phyloP scores from a whole-genome alignment of 164 flowering plant species.

The Vitis rotundifolia region DNA sequence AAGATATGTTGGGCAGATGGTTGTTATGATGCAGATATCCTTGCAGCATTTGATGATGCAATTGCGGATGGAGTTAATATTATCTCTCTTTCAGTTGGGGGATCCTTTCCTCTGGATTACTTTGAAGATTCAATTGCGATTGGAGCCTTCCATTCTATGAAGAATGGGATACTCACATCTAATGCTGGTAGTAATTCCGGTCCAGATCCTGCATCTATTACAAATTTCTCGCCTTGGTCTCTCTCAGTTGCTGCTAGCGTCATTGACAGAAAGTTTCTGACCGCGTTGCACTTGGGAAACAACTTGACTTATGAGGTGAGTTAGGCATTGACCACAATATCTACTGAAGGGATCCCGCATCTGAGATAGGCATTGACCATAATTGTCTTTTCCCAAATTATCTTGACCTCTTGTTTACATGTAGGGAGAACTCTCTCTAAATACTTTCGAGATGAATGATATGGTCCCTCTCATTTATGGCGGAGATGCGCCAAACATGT shows the following conservation, averaged over 20 bases:
- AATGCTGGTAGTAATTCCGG: slow-evolving; percentile 34
- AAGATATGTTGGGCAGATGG: slow-evolving; percentile 20
- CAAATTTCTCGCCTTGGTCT: slow-evolving; percentile 28
- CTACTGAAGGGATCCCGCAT: too few relatives aligned
- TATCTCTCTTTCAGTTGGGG: slow-evolving; percentile 21
- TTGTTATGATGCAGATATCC: slow-evolving; percentile 18
- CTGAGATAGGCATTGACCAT: too few relatives aligned
- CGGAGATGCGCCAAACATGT: slow-evolving; percentile 7
- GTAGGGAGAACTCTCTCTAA: slow-evolving; percentile 10
- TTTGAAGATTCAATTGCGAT: slow-evolving; percentile 21
- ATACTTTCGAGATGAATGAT: slow-evolving; percentile 3
- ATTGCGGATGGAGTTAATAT: slow-evolving; percentile 28
- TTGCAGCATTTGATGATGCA: slow-evolving; percentile 28
- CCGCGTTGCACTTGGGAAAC: slow-evolving; percentile 27
- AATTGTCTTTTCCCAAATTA: background rate
- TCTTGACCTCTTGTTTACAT: background rate
- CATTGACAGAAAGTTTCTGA: slow-evolving; percentile 25
- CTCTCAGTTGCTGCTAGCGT: slow-evolving; percentile 35
- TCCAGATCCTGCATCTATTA: background rate
- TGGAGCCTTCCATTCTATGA: slow-evolving; percentile 39
- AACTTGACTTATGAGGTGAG: slow-evolving; percentile 19
- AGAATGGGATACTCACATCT: slow-evolving; percentile 24
- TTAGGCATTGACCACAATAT: too few relatives aligned
- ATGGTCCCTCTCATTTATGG: slow-evolving; percentile 7
- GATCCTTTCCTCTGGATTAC: background rate